These are phyloP conservation scores for Gossypium herbaceum DNA, from an alignment of 345 rosid species.

Conservation along the genomic window DNA sequence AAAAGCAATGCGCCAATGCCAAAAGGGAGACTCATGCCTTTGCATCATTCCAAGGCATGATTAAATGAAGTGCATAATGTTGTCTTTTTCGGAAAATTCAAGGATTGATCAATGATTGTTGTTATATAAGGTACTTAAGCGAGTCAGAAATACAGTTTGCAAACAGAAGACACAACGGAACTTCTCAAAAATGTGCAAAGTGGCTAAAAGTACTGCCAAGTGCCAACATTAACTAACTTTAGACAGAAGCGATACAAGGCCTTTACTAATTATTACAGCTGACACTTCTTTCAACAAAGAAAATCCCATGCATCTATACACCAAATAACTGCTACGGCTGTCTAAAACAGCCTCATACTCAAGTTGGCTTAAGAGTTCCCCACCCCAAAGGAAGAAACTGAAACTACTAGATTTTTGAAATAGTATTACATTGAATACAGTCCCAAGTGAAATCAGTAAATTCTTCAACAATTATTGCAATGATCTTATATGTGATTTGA, in stretches of 20 bases:
- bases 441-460: background rate
- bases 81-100: background rate
- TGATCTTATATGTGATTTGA: background rate
- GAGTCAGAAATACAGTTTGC: background rate
- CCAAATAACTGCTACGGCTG: background rate
- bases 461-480: background rate
- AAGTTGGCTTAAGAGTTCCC: background rate
- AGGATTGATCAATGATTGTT: background rate
- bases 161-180: background rate
- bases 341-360: background rate
- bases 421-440: background rate
- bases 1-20: slow-evolving; percentile 5
- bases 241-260: background rate
- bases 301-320: background rate
- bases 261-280: background rate
- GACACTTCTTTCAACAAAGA: background rate
- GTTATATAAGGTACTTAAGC: background rate
- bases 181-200: background rate
- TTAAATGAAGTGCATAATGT: background rate
- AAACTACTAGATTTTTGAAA: background rate
- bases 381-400: background rate
- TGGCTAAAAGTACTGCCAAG: background rate
- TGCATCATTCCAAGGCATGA: background rate
- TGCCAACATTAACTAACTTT: background rate
- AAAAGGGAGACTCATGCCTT: background rate